Base-by-base conservation (phyloP, 2,329 filamentous ascomycete species). In the Coniochaeta hoffmannii region DNA sequence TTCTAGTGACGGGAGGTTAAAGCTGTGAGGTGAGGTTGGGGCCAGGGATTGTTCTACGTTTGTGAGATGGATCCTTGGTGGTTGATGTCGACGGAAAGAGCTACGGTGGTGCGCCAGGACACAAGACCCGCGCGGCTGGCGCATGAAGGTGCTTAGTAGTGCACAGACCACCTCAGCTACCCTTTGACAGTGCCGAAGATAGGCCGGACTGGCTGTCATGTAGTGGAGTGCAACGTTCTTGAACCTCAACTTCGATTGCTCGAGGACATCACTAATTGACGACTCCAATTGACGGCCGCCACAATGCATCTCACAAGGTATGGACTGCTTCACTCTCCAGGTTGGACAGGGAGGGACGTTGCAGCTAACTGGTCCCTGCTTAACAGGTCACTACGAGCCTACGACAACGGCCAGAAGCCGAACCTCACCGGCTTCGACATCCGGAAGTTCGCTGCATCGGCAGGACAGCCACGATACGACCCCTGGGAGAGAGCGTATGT, bases 371-470 rank as follows among this genome's bases (percentile, higher is more conserved):
- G 12, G 4, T 2, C 41, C 15, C 12, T 11, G 19, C 22, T 28
- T 8, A 12, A 22, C 55, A 78, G 75, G 71, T 73, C 82, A 71
- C 74, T 79, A 67, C 76, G 77, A 67, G 75, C 77, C 67, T 66
- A 50, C 44, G 24, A 53, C 31, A 70, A 76, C 67, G 73, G 74
- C 68, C 71, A 73, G 64, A 80, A 81, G 76, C 79, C 83, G 69
- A 91, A 90, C 80, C 83, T 95, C 73, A 97, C 93, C 66, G 93
- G 93, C 75, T 97, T 97, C 81, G 87, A 94, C 77, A 81, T 90
- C 67, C 84, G 83, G 70, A 88, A 89, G 73, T 86, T 92, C 73
- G 88, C 85, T 69, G 83, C 82, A 60, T 80, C 91, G 49, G 78
- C 89, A 64, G 83, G 83, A 61, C 80, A 74, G 61, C 77, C 78